Conservation (phyloP, 2,329 filamentous ascomycete genomes). For the Penicillium digitatum region DNA sequence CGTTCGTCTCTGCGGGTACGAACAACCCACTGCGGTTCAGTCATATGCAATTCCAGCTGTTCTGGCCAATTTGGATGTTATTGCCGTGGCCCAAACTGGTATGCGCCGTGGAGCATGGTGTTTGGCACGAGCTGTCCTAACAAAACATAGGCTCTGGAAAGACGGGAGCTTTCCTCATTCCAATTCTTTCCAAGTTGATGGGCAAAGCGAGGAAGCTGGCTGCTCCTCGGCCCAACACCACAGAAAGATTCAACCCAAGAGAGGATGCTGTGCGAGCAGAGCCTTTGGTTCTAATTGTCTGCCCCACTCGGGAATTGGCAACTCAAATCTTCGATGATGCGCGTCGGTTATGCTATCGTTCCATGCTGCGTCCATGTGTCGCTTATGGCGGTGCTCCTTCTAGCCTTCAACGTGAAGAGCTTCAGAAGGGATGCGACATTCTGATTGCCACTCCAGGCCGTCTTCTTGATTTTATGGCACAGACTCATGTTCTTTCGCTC, state of each 20-base stretch:
- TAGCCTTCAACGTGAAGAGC: slow-evolving; percentile 65
- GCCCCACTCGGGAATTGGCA: slow-evolving; percentile 82
- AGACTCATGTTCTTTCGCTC: slow-evolving; percentile 65
- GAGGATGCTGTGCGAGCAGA: slow-evolving; percentile 64
- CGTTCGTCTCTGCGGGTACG: slow-evolving; percentile 67
- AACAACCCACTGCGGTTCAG: slow-evolving; percentile 78
- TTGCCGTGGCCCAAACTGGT: slow-evolving; percentile 92
- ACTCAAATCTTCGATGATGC: slow-evolving; percentile 95
- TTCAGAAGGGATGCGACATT: slow-evolving; percentile 81
- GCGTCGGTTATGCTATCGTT: slow-evolving; percentile 87
- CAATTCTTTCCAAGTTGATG: slow-evolving; percentile 86
- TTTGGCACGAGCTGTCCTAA: slow-evolving; percentile 2
- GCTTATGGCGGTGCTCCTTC: slow-evolving; percentile 78
- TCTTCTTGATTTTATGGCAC: slow-evolving; percentile 75
- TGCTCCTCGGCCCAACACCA: slow-evolving; percentile 64
- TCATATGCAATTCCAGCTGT: slow-evolving; percentile 79
- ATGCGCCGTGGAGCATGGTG: slow-evolving; percentile 31
- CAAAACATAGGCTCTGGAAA: slow-evolving; percentile 77
- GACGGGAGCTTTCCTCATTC: slow-evolving; percentile 87
- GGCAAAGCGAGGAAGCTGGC: slow-evolving; percentile 88
- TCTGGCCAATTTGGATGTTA: slow-evolving; percentile 70
- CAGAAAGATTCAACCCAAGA: slow-evolving; percentile 52
- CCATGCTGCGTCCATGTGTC: slow-evolving; percentile 88
- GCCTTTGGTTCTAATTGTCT: slow-evolving; percentile 80
- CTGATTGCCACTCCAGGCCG: slow-evolving; percentile 85